A percentile compares a stretch with the other conserved stretches of the same genome.
Conservation (phyloP, 1,139 yeast species). For the Pneumocystis jirovecii region DNA sequence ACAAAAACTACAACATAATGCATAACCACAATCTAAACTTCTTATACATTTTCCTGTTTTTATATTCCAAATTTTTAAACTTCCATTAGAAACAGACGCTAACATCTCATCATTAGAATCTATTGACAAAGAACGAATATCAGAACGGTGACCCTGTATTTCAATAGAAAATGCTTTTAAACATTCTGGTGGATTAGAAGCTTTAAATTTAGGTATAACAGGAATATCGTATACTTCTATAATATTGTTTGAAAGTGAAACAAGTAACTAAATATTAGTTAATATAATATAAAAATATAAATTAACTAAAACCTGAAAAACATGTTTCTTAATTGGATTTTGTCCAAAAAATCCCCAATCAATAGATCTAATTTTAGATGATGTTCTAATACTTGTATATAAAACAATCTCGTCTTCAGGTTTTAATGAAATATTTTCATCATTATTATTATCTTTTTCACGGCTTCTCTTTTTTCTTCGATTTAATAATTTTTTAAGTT, state of each 20-base stretch:
- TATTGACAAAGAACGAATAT: slow-evolving; percentile 67
- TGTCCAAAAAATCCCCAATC: slow-evolving; percentile 20
- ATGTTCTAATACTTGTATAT: slow-evolving; percentile 22
- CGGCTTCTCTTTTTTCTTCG: slow-evolving; percentile 65
- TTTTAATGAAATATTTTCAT: slow-evolving; percentile 24
- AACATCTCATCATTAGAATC: slow-evolving; percentile 66
- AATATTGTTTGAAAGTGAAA: slow-evolving; percentile 57
- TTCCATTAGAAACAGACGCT: slow-evolving; percentile 85
- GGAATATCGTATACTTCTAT: slow-evolving; percentile 56
- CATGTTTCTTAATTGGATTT: slow-evolving; percentile 14
- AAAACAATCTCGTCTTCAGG: slow-evolving; percentile 22
- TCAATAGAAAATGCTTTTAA: slow-evolving; percentile 47
- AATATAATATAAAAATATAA: slow-evolving; percentile 9
- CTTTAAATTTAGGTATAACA: slow-evolving; percentile 29
- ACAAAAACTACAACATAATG: slow-evolving; percentile 62
- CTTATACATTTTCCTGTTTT: slow-evolving; percentile 61
- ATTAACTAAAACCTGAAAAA: slow-evolving; percentile 13
- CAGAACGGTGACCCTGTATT: slow-evolving; percentile 74
- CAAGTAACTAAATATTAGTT: slow-evolving; percentile 39
- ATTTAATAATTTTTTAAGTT: slow-evolving; percentile 59
- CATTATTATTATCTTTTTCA: slow-evolving; percentile 44
- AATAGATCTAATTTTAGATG: slow-evolving; percentile 23
- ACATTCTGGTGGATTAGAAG: slow-evolving; percentile 36
- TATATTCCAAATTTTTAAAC: slow-evolving; percentile 76
- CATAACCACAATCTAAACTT: slow-evolving; percentile 80